phyloP scores from a whole-genome alignment of 2,329 filamentous ascomycete genomes.

The Paradendryphiella salina region DNA sequence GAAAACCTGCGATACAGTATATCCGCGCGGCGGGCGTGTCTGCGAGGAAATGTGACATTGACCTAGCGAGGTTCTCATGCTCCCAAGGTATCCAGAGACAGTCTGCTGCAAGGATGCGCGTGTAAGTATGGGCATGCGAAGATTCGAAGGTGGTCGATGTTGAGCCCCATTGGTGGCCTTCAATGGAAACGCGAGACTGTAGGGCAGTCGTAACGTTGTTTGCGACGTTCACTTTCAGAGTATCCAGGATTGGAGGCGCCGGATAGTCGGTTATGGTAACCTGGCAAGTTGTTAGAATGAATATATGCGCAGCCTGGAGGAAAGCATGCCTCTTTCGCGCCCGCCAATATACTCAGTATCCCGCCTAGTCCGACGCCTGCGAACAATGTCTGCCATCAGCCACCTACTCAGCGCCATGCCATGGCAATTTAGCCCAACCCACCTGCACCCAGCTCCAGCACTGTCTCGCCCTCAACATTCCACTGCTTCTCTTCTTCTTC shows the following conservation, averaged over 20 bases:
- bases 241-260: constrained; percentile 60
- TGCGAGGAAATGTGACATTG: constrained; percentile 65
- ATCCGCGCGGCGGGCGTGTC: constrained; percentile 54
- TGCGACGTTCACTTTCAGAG: constrained; percentile 61
- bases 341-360: constrained; percentile 52
- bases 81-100: constrained; percentile 76
- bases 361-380: constrained; percentile 53
- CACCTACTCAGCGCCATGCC: constrained; percentile 16
- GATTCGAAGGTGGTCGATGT: constrained; percentile 49
- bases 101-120: constrained; percentile 69
- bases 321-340: constrained; percentile 48
- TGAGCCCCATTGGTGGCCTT: constrained; percentile 69
- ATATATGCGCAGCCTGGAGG: neutral
- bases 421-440: constrained; percentile 46
- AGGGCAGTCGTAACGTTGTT: constrained; percentile 54
- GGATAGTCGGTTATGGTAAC: constrained; percentile 71
- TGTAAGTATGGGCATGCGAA: constrained; percentile 53
- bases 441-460: constrained; percentile 70
- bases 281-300: constrained; percentile 25
- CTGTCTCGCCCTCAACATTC: constrained; percentile 56
- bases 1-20: constrained; percentile 71
- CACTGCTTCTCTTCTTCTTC: constrained; percentile 43
- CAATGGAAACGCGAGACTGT: constrained; percentile 49
- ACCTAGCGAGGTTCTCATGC: constrained; percentile 66
- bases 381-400: constrained; percentile 31